These are phyloP conservation scores for Wickerhamomyces bisporus DNA, from an alignment of 805 yeast species.

Conservation along the genomic window DNA sequence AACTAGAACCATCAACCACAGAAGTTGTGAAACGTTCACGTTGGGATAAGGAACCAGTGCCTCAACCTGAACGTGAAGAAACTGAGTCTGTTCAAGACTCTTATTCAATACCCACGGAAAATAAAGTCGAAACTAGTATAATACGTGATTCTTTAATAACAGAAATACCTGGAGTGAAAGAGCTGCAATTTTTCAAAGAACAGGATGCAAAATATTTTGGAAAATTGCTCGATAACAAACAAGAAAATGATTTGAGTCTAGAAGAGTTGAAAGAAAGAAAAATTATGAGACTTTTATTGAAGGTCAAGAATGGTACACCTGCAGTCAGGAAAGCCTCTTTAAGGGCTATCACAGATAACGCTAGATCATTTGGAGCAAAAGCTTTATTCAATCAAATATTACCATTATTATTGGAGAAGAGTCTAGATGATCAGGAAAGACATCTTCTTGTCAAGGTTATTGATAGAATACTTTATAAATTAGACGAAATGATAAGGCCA, in stretches of 20 bases:
- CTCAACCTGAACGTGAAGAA: slow-evolving; percentile 6
- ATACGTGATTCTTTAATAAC: slow-evolving; percentile 37
- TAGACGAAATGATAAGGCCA: slow-evolving; percentile 65
- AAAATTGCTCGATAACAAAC: slow-evolving; percentile 38
- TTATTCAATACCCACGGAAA: slow-evolving; percentile 51
- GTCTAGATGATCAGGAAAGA: slow-evolving; percentile 75
- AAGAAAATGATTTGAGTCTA: slow-evolving; percentile 31
- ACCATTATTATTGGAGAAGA: slow-evolving; percentile 68
- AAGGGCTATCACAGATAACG: slow-evolving; percentile 58
- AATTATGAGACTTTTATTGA: slow-evolving; percentile 58
- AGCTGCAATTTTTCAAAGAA: slow-evolving; percentile 62
- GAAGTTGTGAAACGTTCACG: slow-evolving; percentile 23
- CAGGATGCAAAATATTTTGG: slow-evolving; percentile 72
- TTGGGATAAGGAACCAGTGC: slow-evolving; percentile 23
- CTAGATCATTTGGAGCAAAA: slow-evolving; percentile 64
- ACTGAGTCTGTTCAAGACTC: background rate
- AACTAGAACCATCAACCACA: slow-evolving; percentile 17
- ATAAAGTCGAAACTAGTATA: slow-evolving; percentile 23
- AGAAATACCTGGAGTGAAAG: slow-evolving; percentile 60
- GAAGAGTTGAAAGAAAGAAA: slow-evolving; percentile 56
- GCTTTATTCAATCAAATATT: slow-evolving; percentile 63
- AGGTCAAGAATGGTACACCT: slow-evolving; percentile 76
- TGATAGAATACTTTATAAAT: slow-evolving; percentile 59
- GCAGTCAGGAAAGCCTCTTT: slow-evolving; percentile 62
- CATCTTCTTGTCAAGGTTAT: slow-evolving; percentile 74